Evolutionary conservation across 768 basidiomycete genomes (phyloP).

Genomic region (Auriscalpium microsporum): DNA sequence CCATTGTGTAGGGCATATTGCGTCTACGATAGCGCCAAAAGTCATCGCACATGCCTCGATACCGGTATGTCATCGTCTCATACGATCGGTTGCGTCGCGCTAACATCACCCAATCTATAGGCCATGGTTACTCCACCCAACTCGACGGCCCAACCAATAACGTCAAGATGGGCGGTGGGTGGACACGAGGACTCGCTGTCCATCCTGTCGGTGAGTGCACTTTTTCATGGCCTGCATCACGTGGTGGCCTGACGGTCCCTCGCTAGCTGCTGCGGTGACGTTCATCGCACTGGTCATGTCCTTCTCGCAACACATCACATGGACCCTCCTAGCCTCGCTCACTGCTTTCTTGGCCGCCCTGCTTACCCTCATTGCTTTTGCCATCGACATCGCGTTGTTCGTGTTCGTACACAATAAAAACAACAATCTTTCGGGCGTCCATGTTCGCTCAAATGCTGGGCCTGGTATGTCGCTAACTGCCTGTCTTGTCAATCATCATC

Average conservation of each 20-base stretch:
- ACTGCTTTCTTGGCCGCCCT: slow-evolving; percentile 59
- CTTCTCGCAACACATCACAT: slow-evolving; percentile 46
- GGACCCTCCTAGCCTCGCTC: slow-evolving; percentile 36
- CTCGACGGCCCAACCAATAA: slow-evolving; percentile 29
- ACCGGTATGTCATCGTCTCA: slow-evolving; percentile 29
- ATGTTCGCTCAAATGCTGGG: slow-evolving; percentile 44
- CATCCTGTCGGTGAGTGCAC: slow-evolving; percentile 56
- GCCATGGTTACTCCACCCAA: slow-evolving; percentile 47
- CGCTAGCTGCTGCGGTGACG: slow-evolving; percentile 40
- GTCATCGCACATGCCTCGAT: slow-evolving; percentile 38
- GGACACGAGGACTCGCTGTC: slow-evolving; percentile 68
- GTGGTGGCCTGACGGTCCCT: background rate
- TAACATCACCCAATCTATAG: slow-evolving; percentile 20
- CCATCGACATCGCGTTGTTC: slow-evolving; percentile 68
- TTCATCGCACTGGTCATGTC: slow-evolving; percentile 58
- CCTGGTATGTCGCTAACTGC: slow-evolving; percentile 41
- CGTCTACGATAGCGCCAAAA: slow-evolving; percentile 33
- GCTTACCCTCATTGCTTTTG: slow-evolving; percentile 64
- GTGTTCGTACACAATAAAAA: slow-evolving; percentile 53
- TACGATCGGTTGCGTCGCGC: background rate
- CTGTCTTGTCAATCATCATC: background rate
- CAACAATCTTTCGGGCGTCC: slow-evolving; percentile 36
- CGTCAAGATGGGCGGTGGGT: slow-evolving; percentile 41
- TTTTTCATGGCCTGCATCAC: background rate
- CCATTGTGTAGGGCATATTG: slow-evolving; percentile 48